Evolutionary conservation across 2,329 filamentous ascomycete species (phyloP), one percentile per base, ranked within the genome.

Genomic region (Lachnellula cervina): DNA sequence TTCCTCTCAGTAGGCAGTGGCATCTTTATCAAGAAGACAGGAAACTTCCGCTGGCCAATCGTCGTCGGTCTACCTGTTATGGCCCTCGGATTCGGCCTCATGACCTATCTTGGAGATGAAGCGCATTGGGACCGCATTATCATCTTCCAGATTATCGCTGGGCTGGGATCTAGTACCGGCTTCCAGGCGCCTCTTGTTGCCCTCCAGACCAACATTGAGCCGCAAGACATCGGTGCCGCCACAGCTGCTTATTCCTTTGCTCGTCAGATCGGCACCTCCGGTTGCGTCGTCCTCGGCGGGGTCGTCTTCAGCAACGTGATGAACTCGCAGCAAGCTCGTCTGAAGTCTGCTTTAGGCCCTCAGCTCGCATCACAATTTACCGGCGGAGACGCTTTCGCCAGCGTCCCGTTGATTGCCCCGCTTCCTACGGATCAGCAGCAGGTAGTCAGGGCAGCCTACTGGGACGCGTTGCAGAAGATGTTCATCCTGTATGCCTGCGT

Each of bases 181-280:
- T 87, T 89, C 70, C 84, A 89, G 66, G 75, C 80, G 1, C 84
- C 85, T 2, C 75, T 89, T 11, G 83, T 89, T 51, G 84, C 84
- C 0, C 73, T 88, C 11, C 86, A 89, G 68, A 80, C 81, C 32
- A 78, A 80, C 43, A 76, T 87, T 32, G 75, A 80, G 32, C 77
- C 77, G 47, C 75, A 77, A 28, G 84, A 88, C 60, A 84, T 86
- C 45, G 86, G 82, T 21, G 79, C 82, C 2, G 84, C 81, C 0
- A 88, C 84, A 0, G 78, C 83, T 0, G 83, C 82, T 1, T 84
- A 87, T 17, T 50, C 47, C 13, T 87, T 88, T 65, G 76, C 85
- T 9, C 82, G 87, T 14, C 37, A 35, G 8, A 32, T 60, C n/a
- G 13, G 44, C 6, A 70, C 72, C 0, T 68, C 74, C 0, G 66